phyloP scores from a whole-genome alignment of 2,329 filamentous ascomycete genomes.

The Diplocarpon mali region DNA sequence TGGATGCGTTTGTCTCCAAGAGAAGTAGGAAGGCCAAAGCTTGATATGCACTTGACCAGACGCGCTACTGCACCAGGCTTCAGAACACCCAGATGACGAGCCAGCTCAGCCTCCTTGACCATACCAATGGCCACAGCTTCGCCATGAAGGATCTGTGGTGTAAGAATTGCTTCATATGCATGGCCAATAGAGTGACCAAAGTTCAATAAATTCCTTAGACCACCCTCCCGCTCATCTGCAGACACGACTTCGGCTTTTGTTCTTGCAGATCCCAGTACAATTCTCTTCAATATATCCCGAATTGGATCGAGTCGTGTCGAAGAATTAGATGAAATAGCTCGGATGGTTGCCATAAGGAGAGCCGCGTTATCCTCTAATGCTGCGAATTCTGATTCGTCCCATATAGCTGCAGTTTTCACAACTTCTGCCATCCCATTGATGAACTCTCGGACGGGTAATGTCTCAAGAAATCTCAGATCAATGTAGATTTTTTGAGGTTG shows the following conservation, averaged over 20 bases:
- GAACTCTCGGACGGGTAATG: slow-evolving; percentile 80
- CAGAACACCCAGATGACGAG: slow-evolving; percentile 76
- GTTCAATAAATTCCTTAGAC: slow-evolving; percentile 86
- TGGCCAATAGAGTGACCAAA: slow-evolving; percentile 98
- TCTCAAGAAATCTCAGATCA: slow-evolving; percentile 83
- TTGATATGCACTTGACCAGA: slow-evolving; percentile 85
- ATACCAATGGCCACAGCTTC: slow-evolving; percentile 96
- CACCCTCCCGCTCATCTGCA: slow-evolving; percentile 86
- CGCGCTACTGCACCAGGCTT: slow-evolving; percentile 80
- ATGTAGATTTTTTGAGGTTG: slow-evolving; percentile 92
- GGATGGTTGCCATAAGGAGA: slow-evolving; percentile 62
- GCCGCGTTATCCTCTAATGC: slow-evolving; percentile 73
- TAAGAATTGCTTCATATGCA: slow-evolving; percentile 89
- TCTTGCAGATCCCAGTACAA: slow-evolving; percentile 75
- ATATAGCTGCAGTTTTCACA: slow-evolving; percentile 94
- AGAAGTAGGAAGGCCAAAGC: slow-evolving; percentile 81
- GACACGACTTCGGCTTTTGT: slow-evolving; percentile 95
- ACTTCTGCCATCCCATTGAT: slow-evolving; percentile 99
- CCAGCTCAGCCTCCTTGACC: slow-evolving; percentile 94
- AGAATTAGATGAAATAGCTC: slow-evolving; percentile 42
- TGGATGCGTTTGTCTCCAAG: slow-evolving; percentile 73
- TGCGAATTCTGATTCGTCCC: slow-evolving; percentile 79
- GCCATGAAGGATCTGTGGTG: slow-evolving; percentile 89
- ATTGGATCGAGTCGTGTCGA: slow-evolving; percentile 56
- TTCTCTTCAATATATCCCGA: slow-evolving; percentile 56